Evolutionary conservation across 163 green algal genomes (phyloP).

Genomic region (Coccomyxa subellipsoidea): DNA sequence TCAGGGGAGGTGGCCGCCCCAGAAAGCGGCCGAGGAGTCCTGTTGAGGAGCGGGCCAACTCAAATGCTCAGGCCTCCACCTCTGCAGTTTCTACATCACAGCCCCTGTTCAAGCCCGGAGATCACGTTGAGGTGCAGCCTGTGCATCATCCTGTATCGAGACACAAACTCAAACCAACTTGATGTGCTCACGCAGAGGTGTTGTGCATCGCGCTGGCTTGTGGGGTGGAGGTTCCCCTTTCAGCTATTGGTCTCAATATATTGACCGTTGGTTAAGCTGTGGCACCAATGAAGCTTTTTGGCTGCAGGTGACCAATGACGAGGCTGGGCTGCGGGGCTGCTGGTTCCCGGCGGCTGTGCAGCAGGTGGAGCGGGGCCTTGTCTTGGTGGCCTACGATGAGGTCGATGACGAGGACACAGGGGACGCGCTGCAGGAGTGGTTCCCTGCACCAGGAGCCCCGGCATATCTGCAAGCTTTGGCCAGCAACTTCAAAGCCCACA

Average conservation of each 20-base stretch:
- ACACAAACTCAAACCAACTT: too few relatives aligned
- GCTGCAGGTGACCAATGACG: conserved; percentile 2
- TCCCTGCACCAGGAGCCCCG: not conserved
- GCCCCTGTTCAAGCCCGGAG: not conserved
- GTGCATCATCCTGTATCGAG: not conserved
- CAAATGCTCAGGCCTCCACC: not conserved
- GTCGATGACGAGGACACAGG: not conserved
- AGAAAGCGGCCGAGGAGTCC: not conserved
- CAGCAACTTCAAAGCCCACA: not conserved
- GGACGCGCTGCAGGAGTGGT: conserved; percentile 6
- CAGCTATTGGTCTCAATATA: too few relatives aligned
- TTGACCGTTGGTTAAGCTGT: too few relatives aligned
- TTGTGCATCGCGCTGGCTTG: too few relatives aligned
- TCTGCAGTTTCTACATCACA: not conserved
- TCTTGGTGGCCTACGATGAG: not conserved
- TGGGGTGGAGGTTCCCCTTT: too few relatives aligned
- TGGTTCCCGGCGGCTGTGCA: not conserved
- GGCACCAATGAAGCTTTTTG: too few relatives aligned
- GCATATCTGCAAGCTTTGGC: not conserved
- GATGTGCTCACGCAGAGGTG: too few relatives aligned
- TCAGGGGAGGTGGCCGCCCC: not conserved
- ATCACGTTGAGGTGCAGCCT: not conserved
- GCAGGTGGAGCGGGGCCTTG: not conserved
- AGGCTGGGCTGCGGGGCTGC: not conserved
- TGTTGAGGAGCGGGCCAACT: not conserved